Percentiles rank a stretch among this genome's conserved stretches.
These are phyloP conservation scores for Globisporangium paddicum DNA, from an alignment of 352 stramenopile species.

Conservation along the genomic window DNA sequence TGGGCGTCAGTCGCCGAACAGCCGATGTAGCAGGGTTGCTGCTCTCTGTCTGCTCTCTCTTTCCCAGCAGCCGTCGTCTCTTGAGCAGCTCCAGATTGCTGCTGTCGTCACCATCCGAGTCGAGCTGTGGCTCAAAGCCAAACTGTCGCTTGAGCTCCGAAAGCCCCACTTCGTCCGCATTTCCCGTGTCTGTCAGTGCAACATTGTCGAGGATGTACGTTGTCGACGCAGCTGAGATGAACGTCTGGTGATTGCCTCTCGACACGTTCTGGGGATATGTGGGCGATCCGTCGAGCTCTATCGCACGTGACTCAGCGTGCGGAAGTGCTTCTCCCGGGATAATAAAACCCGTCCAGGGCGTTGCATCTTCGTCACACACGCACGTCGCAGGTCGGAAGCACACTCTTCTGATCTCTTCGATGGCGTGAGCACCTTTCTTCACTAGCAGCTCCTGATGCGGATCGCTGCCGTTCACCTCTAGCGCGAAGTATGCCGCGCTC, in stretches of 20 bases:
- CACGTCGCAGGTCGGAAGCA: slow-evolving; percentile 46
- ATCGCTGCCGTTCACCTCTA: slow-evolving; percentile 55
- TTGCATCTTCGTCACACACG: slow-evolving; percentile 37
- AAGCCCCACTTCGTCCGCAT: slow-evolving; percentile 38
- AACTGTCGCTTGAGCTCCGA: slow-evolving; percentile 63
- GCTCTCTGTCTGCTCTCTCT: not conserved
- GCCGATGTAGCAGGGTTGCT: not conserved
- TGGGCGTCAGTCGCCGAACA: slow-evolving; percentile 12
- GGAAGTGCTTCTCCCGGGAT: slow-evolving; percentile 17
- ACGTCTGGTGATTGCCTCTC: slow-evolving; percentile 4
- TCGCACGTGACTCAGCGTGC: not conserved
- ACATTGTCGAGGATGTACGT: not conserved
- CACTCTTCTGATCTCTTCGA: slow-evolving; percentile 17
- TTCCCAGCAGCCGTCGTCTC: slow-evolving; percentile 21
- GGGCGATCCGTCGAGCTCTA: not conserved
- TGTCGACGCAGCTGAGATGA: slow-evolving; percentile 4
- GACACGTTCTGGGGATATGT: not conserved
- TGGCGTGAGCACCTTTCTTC: not conserved
- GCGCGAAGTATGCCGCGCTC: slow-evolving; percentile 40
- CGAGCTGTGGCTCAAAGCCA: slow-evolving; percentile 32
- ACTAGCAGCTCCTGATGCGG: slow-evolving; percentile 46
- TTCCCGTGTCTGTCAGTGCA: not conserved
- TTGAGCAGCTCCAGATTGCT: slow-evolving; percentile 10
- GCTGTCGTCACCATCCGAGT: slow-evolving; percentile 19
- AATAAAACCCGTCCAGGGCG: slow-evolving; percentile 51